Evolutionary conservation across 1,284 basidiomycete genomes (phyloP).

Genomic region (Vanrija humicola): DNA sequence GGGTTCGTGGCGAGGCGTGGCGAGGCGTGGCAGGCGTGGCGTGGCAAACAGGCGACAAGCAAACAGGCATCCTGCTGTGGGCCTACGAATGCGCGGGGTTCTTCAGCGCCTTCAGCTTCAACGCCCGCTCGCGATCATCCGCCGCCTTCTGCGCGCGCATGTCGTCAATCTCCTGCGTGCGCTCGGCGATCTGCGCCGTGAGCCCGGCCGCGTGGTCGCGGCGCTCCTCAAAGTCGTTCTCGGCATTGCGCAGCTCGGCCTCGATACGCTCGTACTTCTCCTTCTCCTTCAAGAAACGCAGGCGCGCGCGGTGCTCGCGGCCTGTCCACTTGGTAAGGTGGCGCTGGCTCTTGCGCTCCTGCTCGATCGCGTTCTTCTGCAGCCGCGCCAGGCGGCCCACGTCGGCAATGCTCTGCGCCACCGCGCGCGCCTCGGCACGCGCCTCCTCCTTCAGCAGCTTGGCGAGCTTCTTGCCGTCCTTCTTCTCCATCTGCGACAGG

Average conservation of each 20-base stretch:
- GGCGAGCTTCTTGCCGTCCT: slow-evolving; percentile 45
- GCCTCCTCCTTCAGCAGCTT: slow-evolving; percentile 50
- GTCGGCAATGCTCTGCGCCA: slow-evolving; percentile 47
- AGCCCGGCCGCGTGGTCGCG: slow-evolving; percentile 44
- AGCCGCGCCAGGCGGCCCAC: slow-evolving; percentile 45
- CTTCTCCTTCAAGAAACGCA: slow-evolving; percentile 49
- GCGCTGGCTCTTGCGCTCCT: slow-evolving; percentile 48
- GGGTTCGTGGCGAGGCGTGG: neutral
- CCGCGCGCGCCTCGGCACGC: slow-evolving; percentile 41
- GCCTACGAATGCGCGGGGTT: slow-evolving; percentile 37
- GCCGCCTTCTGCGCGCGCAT: slow-evolving; percentile 50
- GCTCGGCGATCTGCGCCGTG: slow-evolving; percentile 43
- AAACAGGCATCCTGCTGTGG: neutral
- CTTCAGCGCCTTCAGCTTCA: no score
- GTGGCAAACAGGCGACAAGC: neutral
- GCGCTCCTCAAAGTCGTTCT: slow-evolving; percentile 49
- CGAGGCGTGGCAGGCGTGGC: neutral
- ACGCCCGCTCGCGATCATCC: no score
- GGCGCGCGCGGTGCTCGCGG: slow-evolving; percentile 49
- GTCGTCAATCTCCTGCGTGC: slow-evolving; percentile 50
- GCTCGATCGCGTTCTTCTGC: slow-evolving; percentile 43
- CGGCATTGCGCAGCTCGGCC: slow-evolving; percentile 44
- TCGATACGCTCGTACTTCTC: slow-evolving; percentile 48
- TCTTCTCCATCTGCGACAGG: slow-evolving; percentile 43
- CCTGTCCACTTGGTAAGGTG: slow-evolving; percentile 47